Evolutionary conservation across 306 rosid species (phyloP).

Genomic region (Clitoria ternatea): DNA sequence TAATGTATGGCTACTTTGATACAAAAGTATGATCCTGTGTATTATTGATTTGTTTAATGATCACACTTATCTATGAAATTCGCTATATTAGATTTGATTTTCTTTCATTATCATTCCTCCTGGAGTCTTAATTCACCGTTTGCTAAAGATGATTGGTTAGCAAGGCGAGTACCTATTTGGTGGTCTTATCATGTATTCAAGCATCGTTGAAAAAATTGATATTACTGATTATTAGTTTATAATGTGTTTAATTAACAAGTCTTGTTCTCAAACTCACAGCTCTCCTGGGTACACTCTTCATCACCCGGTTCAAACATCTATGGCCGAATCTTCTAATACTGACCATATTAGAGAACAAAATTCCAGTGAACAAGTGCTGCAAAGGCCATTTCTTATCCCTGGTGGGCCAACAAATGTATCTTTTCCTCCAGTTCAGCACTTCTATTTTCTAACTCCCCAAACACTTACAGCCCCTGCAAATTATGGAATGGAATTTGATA

Average conservation of each 20-base stretch:
- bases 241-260: background rate
- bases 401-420: constrained; percentile 51
- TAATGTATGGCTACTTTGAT: background rate
- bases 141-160: constrained; percentile 3
- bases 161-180: background rate
- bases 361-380: constrained; percentile 44
- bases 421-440: constrained; percentile 41
- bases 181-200: background rate
- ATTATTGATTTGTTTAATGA: background rate
- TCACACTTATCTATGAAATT: background rate
- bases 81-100: constrained; percentile 3
- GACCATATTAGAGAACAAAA: constrained; percentile 45
- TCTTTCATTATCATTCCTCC: background rate
- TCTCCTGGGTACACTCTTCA: constrained; percentile 53
- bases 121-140: background rate
- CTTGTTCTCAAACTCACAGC: constrained; percentile 37
- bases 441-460: constrained; percentile 46
- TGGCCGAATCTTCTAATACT: constrained; percentile 28
- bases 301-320: constrained; percentile 47
- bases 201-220: background rate
- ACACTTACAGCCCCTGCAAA: constrained; percentile 26
- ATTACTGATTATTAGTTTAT: background rate
- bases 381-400: constrained; percentile 33
- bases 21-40: background rate
- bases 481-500: constrained; percentile 40